Conservation (phyloP, 2,329 filamentous ascomycete species). For the Incumbomyces lentus region DNA sequence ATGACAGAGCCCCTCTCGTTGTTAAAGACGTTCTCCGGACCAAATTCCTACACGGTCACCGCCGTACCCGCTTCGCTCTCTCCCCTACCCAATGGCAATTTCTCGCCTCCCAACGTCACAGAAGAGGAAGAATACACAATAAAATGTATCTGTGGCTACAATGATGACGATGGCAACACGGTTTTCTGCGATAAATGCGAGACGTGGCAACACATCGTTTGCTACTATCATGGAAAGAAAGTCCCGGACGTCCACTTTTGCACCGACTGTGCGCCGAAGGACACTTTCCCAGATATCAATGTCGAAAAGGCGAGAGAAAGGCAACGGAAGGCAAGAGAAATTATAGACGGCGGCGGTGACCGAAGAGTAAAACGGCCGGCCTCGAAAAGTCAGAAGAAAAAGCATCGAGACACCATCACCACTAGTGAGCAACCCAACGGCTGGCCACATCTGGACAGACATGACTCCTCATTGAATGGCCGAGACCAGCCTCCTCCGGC, state of each 20-base stretch:
- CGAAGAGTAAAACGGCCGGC: slow-evolving; percentile 64
- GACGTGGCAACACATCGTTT: slow-evolving; percentile 97
- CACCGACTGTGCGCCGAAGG: slow-evolving; percentile 65
- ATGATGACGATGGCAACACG: slow-evolving; percentile 93
- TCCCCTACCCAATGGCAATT: slow-evolving; percentile 30
- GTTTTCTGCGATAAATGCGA: slow-evolving; percentile 94
- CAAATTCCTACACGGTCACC: slow-evolving; percentile 37
- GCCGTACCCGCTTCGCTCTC: slow-evolving; percentile 28
- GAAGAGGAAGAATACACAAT: slow-evolving; percentile 61
- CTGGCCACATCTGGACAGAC: slow-evolving; percentile 45
- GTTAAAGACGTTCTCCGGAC: slow-evolving; percentile 37
- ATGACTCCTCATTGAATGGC: slow-evolving; percentile 43
- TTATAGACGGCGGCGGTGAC: slow-evolving; percentile 48
- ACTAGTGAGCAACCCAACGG: slow-evolving; percentile 57
- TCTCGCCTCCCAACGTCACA: slow-evolving; percentile 1
- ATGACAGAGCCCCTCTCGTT: slow-evolving; percentile 45
- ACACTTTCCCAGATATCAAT: slow-evolving; percentile 29
- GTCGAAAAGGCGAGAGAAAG: slow-evolving; percentile 63
- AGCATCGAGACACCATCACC: slow-evolving; percentile 54
- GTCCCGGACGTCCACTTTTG: slow-evolving; percentile 74
- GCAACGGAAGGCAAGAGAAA: slow-evolving; percentile 52
- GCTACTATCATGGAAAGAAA: slow-evolving; percentile 76
- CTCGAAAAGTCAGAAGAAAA: slow-evolving; percentile 81
- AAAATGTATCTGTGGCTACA: slow-evolving; percentile 91
- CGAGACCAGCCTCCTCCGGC: slow-evolving; percentile 50